phyloP scores from a whole-genome alignment of 1,284 basidiomycete species.

The Fomitiporia mediterranea region DNA sequence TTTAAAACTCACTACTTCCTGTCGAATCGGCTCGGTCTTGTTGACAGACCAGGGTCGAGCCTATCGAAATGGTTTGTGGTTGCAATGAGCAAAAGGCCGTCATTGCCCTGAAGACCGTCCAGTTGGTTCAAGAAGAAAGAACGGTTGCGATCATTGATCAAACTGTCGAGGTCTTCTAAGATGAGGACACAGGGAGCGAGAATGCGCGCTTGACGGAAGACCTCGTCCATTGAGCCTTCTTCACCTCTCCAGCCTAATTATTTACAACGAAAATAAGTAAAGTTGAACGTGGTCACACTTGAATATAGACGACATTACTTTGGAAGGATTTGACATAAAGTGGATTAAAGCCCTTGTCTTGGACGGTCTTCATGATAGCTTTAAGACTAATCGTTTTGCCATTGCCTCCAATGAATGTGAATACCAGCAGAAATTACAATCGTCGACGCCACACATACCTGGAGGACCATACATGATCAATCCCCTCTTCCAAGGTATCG shows the following conservation, averaged over 20 bases:
- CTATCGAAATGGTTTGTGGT: slow-evolving; percentile 82
- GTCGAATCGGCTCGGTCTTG: slow-evolving; percentile 77
- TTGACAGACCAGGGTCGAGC: slow-evolving; percentile 70
- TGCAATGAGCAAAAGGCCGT: slow-evolving; percentile 72
- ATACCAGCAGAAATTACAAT: too few species aligned
- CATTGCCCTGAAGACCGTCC: slow-evolving; percentile 69
- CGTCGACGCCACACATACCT: too few species aligned
- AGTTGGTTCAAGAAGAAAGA: slow-evolving; percentile 85
- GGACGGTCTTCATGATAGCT: slow-evolving; percentile 64
- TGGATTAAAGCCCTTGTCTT: slow-evolving; percentile 53
- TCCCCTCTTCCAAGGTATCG: slow-evolving; percentile 83
- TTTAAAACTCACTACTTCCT: slow-evolving; percentile 67
- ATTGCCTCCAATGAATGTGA: slow-evolving; percentile 46
- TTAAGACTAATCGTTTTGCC: slow-evolving; percentile 84
- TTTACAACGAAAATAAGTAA: background rate
- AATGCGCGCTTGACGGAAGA: slow-evolving; percentile 65
- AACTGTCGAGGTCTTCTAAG: slow-evolving; percentile 77
- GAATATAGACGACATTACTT: slow-evolving; percentile 33
- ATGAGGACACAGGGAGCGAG: slow-evolving; percentile 70
- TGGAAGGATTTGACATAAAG: slow-evolving; percentile 77
- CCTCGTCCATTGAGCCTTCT: slow-evolving; percentile 56
- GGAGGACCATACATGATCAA: slow-evolving; percentile 71
- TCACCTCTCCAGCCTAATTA: slow-evolving; percentile 61
- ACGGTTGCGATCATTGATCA: slow-evolving; percentile 71
- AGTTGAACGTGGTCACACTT: background rate